Percentiles rank a stretch among this genome's conserved stretches.
These are phyloP conservation scores for Colletotrichum limetticola DNA, from an alignment of 2,329 filamentous ascomycete genomes.

Conservation along the genomic window DNA sequence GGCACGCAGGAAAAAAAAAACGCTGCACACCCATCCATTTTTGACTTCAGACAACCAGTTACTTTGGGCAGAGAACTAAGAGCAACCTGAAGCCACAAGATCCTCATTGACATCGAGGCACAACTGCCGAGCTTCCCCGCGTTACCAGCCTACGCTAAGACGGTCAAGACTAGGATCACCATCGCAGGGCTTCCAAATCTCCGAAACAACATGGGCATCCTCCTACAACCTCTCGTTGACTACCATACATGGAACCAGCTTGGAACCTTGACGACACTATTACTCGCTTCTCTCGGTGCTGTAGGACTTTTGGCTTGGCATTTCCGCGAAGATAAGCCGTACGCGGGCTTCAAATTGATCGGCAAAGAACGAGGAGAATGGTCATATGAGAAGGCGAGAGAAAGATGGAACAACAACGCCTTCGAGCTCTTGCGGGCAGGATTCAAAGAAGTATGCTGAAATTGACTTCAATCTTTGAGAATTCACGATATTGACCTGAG, in stretches of 20 bases:
- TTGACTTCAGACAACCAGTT: too few species aligned
- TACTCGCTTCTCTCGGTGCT: not conserved
- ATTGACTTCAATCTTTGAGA: not conserved
- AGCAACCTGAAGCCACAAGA: too few species aligned
- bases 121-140: not conserved
- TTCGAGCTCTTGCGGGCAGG: conserved; percentile 6
- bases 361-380: conserved; percentile 10
- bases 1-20: too few species aligned
- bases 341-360: conserved; percentile 1
- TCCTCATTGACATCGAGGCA: too few species aligned
- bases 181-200: not conserved
- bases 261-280: not conserved
- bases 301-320: not conserved
- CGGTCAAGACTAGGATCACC: not conserved
- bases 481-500: not conserved
- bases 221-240: not conserved
- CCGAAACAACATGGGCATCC: not conserved
- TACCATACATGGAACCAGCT: not conserved
- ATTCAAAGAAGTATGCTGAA: not conserved
- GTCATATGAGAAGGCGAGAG: conserved; percentile 4
- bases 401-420: conserved; percentile 8
- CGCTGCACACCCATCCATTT: too few species aligned
- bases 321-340: conserved; percentile 11
- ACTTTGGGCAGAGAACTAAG: too few species aligned
- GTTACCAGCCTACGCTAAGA: not conserved